Percentiles rank a stretch among this genome's conserved stretches.
phyloP scores from a whole-genome alignment of 192 early-diverging fungal genomes.

The Endogone sp. region DNA sequence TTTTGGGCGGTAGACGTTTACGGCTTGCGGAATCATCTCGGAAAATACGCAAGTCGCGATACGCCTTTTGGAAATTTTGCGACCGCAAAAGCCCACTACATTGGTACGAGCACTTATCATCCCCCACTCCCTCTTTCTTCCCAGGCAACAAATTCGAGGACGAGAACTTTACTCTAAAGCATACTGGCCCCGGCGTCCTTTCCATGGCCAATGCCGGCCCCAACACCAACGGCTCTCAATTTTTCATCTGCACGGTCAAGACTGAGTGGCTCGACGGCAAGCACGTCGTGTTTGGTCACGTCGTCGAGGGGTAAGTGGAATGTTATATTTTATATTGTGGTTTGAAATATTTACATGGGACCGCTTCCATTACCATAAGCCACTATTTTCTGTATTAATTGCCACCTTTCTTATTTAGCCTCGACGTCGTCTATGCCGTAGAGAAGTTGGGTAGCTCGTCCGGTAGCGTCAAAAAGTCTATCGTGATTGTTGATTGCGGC shows the following conservation, averaged over 20 bases:
- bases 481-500: conserved; percentile 65
- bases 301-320: conserved; percentile 53
- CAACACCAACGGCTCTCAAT: conserved; percentile 86
- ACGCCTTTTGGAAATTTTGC: too few relatives aligned
- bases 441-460: conserved; percentile 51
- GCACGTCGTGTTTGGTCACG: conserved; percentile 79
- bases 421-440: conserved; percentile 63
- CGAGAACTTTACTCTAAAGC: conserved; percentile 61
- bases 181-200: conserved; percentile 59
- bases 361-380: too few relatives aligned
- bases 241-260: conserved; percentile 84
- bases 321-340: conserved; percentile 47
- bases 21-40: background rate
- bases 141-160: conserved; percentile 46
- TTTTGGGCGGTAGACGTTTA: too few relatives aligned
- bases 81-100: too few relatives aligned
- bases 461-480: conserved; percentile 45
- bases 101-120: conserved; percentile 14
- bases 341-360: too few relatives aligned
- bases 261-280: conserved; percentile 86
- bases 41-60: background rate
- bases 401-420: conserved; percentile 9
- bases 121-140: conserved; percentile 8
- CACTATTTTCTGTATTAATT: background rate
- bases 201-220: conserved; percentile 89